A percentile compares a stretch with the other conserved stretches of the same genome.
Evolutionary conservation across 192 early-diverging fungal genomes (phyloP).

Genomic region (Coemansia sp.): DNA sequence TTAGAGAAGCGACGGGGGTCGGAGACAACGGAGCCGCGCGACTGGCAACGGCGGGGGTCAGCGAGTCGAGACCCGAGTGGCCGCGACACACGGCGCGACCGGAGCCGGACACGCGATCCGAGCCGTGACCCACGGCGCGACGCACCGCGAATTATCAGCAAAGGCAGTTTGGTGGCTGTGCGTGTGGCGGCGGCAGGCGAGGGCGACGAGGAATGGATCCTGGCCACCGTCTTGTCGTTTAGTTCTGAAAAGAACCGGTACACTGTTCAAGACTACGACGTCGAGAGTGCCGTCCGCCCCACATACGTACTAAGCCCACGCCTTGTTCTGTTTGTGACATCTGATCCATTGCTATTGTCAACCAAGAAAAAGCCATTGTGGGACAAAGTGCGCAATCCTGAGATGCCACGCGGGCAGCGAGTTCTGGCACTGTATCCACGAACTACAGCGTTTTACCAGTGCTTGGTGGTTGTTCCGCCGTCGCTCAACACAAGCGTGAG

Average conservation of each 20-base stretch:
- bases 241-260: constrained; percentile 41
- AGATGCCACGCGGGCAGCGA: constrained; percentile 36
- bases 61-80: neutral
- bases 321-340: constrained; percentile 32
- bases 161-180: constrained; percentile 39
- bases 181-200: constrained; percentile 23
- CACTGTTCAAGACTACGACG: constrained; percentile 48
- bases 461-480: constrained; percentile 38
- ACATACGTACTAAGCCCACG: constrained; percentile 39
- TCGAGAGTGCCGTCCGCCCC: constrained; percentile 36
- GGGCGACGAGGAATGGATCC: constrained; percentile 41
- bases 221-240: constrained; percentile 38
- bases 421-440: constrained; percentile 50
- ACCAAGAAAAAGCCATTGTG: constrained; percentile 26
- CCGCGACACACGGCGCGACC: neutral
- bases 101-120: neutral
- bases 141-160: constrained; percentile 15
- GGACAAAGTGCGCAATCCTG: constrained; percentile 34
- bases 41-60: neutral
- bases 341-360: neutral
- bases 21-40: neutral
- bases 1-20: neutral
- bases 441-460: constrained; percentile 48
- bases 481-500: constrained; percentile 18
- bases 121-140: constrained; percentile 4